Conservation (phyloP, 2,329 filamentous ascomycete species). For the Calonectria pseudoreteaudii region DNA sequence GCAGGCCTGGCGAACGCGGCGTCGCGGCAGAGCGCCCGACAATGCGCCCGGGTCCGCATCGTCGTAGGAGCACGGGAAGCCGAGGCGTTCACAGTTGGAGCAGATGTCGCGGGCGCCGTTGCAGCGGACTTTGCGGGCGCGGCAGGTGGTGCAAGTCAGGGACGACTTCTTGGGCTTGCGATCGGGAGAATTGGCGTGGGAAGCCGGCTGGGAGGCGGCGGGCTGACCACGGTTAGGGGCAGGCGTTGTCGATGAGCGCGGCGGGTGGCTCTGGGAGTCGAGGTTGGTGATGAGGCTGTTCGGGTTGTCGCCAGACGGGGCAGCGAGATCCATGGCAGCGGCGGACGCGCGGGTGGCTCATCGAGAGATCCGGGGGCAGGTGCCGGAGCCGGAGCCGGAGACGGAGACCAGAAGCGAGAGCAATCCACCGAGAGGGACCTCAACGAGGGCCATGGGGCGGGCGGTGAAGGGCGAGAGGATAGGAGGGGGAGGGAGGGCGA, state of each 20-base stretch:
- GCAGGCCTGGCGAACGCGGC: slow-evolving; percentile 68
- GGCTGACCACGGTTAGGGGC: slow-evolving; percentile 23
- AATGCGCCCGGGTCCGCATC: slow-evolving; percentile 57
- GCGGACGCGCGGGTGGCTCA: slow-evolving; percentile 34
- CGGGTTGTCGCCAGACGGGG: slow-evolving; percentile 42
- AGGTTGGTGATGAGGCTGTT: slow-evolving; percentile 41
- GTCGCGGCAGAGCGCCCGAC: slow-evolving; percentile 60
- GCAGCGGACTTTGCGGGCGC: slow-evolving; percentile 69
- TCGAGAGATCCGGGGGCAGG: slow-evolving; percentile 37
- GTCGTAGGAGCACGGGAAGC: slow-evolving; percentile 69
- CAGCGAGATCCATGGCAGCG: slow-evolving; percentile 45
- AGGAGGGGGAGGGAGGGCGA: slow-evolving; percentile 9
- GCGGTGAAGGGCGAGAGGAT: background rate
- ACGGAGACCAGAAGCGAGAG: slow-evolving; percentile 25
- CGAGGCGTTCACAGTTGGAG: slow-evolving; percentile 69
- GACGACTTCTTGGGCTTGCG: slow-evolving; percentile 56
- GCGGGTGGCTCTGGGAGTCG: slow-evolving; percentile 39
- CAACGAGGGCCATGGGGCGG: slow-evolving; percentile 29
- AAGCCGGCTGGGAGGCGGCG: slow-evolving; percentile 35
- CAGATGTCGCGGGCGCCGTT: slow-evolving; percentile 65
- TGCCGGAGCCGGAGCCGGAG: slow-evolving; percentile 34
- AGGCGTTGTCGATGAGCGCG: slow-evolving; percentile 24
- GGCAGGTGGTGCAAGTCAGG: slow-evolving; percentile 66
- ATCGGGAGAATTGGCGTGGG: slow-evolving; percentile 45
- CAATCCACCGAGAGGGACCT: slow-evolving; percentile 35